These are phyloP conservation scores for Tilletia walkeri DNA, from an alignment of 1,284 basidiomycete genomes.

Conservation along the genomic window DNA sequence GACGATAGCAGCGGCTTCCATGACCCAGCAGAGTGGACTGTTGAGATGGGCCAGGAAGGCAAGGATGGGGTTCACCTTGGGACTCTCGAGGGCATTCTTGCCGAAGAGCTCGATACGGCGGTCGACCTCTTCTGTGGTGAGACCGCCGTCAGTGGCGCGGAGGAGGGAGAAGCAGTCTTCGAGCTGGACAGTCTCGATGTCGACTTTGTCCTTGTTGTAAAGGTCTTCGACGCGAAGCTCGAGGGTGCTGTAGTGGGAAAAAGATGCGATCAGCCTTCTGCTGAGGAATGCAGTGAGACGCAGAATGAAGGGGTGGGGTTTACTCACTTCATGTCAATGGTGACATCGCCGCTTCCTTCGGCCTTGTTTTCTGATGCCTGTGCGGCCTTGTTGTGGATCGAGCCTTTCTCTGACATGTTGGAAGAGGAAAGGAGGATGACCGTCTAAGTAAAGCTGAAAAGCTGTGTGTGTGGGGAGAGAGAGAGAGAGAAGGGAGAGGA, in stretches of 20 bases:
- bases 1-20: slow-evolving; percentile 95
- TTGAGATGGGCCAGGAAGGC: slow-evolving; percentile 6
- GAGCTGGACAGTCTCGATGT: slow-evolving; percentile 92
- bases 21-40: slow-evolving; percentile 70
- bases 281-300: no score
- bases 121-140: slow-evolving; percentile 70
- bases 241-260: slow-evolving; percentile 59
- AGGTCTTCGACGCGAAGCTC: slow-evolving; percentile 90
- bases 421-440: neutral
- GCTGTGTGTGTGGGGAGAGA: no score
- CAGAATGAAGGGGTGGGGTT: neutral
- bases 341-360: neutral
- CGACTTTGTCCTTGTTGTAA: slow-evolving; percentile 98
- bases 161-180: slow-evolving; percentile 95
- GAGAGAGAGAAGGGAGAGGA: no score
- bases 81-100: slow-evolving; percentile 76
- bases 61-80: slow-evolving; percentile 67
- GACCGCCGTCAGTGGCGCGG: slow-evolving; percentile 78
- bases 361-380: neutral
- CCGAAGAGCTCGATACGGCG: slow-evolving; percentile 92
- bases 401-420: neutral
- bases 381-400: neutral
- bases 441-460: no score
- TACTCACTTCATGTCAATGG: slow-evolving; percentile 7
- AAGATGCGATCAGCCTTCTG: neutral